A percentile compares a stretch with the other conserved stretches of the same genome.
phyloP scores from a whole-genome alignment of 2,329 filamentous ascomycete genomes.

The Aspergillus sp. region DNA sequence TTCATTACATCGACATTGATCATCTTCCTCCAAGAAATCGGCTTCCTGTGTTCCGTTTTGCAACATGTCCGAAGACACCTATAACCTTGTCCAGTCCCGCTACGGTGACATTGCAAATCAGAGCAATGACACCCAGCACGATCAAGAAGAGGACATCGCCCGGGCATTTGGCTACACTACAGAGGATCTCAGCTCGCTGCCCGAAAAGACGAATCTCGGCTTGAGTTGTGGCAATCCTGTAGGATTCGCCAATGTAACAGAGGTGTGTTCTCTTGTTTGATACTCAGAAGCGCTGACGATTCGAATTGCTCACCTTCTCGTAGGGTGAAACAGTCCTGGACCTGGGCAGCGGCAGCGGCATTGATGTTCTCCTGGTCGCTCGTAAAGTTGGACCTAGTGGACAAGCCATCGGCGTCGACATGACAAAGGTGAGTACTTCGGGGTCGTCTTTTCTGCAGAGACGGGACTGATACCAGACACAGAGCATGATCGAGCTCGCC shows the following conservation, averaged over 20 bases:
- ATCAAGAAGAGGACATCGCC: slow-evolving; percentile 39
- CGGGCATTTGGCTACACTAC: slow-evolving; percentile 54
- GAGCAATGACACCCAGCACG: slow-evolving; percentile 34
- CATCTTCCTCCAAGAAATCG: no score
- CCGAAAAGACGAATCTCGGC: slow-evolving; percentile 51
- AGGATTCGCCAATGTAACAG: slow-evolving; percentile 47
- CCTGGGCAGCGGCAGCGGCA: slow-evolving; percentile 57
- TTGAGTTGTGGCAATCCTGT: slow-evolving; percentile 56
- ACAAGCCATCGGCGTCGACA: slow-evolving; percentile 57
- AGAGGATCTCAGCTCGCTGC: slow-evolving; percentile 48
- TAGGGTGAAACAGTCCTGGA: slow-evolving; percentile 59
- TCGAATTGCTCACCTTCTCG: slow-evolving; percentile 58
- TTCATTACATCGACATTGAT: no score
- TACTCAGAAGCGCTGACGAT: slow-evolving; percentile 50
- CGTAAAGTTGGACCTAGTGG: slow-evolving; percentile 51
- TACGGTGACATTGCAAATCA: slow-evolving; percentile 16
- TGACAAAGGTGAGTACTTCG: slow-evolving; percentile 51
- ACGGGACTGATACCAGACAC: background rate
- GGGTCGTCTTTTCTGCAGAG: background rate
- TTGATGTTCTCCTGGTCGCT: slow-evolving; percentile 58
- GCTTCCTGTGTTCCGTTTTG: background rate
- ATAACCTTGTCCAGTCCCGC: slow-evolving; percentile 15
- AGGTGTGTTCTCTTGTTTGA: slow-evolving; percentile 48
- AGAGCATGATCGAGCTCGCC: slow-evolving; percentile 58
- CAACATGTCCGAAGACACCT: slow-evolving; percentile 13